These are phyloP conservation scores for Eimeria acervulina DNA, from an alignment of 169 alveolate genomes.

Conservation along the genomic window DNA sequence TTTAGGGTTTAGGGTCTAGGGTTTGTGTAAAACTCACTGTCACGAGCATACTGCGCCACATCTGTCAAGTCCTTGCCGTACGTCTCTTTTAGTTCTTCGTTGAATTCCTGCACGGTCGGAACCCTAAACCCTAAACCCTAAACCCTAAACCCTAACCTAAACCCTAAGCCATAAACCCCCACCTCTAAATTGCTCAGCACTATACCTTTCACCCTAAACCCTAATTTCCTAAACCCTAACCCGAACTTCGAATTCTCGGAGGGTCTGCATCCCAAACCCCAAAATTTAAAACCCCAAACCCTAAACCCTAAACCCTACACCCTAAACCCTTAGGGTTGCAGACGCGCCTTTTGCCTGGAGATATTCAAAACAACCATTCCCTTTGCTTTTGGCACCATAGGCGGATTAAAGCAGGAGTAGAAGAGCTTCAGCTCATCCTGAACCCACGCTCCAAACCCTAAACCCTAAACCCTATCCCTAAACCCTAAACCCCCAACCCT, in stretches of 20 bases:
- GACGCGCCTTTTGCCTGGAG: conserved; percentile 60
- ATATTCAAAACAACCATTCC: conserved; percentile 79
- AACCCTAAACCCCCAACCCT: background rate
- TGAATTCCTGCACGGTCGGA: conserved; percentile 50
- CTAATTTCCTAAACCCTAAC: background rate
- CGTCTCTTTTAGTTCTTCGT: conserved; percentile 52
- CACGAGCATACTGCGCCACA: conserved; percentile 48
- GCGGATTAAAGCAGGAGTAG: conserved; percentile 58
- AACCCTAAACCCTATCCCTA: background rate
- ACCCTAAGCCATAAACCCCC: background rate
- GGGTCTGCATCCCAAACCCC: background rate
- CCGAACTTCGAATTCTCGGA: background rate
- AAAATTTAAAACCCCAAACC: background rate
- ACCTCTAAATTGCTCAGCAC: background rate
- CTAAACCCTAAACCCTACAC: background rate
- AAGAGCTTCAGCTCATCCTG: conserved; percentile 80
- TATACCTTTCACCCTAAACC: background rate
- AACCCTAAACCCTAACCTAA: background rate
- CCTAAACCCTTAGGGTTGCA: no score
- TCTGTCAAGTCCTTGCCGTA: conserved; percentile 74
- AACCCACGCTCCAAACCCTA: background rate
- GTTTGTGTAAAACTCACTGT: conserved; percentile 3
- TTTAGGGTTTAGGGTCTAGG: conserved; percentile 17
- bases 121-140: background rate
- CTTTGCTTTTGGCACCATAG: conserved; percentile 80